A percentile compares a stretch with the other conserved stretches of the same genome.
These are phyloP conservation scores for Sclerotinia subarctica DNA, from an alignment of 2,329 filamentous ascomycete genomes.

Conservation along the genomic window DNA sequence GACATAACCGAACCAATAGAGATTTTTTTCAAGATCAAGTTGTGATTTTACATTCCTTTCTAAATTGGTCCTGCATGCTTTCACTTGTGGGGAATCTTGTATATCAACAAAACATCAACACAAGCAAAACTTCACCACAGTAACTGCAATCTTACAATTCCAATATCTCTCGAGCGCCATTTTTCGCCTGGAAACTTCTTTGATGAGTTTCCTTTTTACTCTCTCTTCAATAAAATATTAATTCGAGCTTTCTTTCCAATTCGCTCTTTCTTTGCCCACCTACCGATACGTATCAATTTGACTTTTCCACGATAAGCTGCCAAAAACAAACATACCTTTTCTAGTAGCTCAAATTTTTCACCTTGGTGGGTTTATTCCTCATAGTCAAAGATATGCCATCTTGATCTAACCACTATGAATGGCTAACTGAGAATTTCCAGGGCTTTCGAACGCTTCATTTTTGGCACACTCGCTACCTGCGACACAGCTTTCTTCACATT, in stretches of 20 bases:
- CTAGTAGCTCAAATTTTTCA: background rate
- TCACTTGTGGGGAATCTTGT: constrained; percentile 10
- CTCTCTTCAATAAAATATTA: background rate
- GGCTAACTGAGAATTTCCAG: background rate
- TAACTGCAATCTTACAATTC: background rate
- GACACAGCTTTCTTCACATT: constrained; percentile 1
- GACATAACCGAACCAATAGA: background rate
- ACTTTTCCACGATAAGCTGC: constrained; percentile 3
- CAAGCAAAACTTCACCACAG: constrained; percentile 9
- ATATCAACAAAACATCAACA: constrained; percentile 22
- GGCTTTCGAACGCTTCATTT: constrained; percentile 2
- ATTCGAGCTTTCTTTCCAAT: background rate
- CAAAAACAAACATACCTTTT: background rate
- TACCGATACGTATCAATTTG: background rate
- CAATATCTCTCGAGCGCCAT: background rate
- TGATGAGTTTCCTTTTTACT: background rate
- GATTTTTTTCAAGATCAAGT: background rate
- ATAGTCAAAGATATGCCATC: background rate
- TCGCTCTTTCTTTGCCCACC: constrained; percentile 16
- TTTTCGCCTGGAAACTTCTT: background rate
- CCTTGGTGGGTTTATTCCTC: background rate
- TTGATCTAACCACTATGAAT: background rate
- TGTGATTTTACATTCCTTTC: constrained; percentile 17
- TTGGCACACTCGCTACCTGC: constrained; percentile 5
- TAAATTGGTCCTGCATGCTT: constrained; percentile 1